These are phyloP conservation scores for Xylaria venustula DNA, from an alignment of 495 filamentous ascomycete species.

Conservation along the genomic window DNA sequence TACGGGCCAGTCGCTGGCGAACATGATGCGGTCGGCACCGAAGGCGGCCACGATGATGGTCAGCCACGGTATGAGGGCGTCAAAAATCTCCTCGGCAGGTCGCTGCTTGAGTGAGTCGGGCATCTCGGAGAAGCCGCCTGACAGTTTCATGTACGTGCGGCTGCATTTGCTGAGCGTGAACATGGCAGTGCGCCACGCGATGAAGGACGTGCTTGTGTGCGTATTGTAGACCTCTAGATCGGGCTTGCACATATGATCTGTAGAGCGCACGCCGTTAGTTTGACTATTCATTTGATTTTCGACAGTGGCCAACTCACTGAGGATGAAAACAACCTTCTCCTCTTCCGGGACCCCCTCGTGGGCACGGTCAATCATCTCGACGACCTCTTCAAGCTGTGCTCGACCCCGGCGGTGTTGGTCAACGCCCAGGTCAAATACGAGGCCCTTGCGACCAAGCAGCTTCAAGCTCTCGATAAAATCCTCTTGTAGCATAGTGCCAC, in stretches of 20 bases:
- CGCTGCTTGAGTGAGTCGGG: slow-evolving; percentile 39
- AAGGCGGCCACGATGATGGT: slow-evolving; percentile 66
- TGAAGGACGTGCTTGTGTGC: slow-evolving; percentile 55
- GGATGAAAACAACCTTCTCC: slow-evolving; percentile 61
- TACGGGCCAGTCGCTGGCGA: slow-evolving; percentile 88
- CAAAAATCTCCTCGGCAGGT: slow-evolving; percentile 47
- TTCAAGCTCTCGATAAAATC: slow-evolving; percentile 68
- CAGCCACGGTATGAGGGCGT: slow-evolving; percentile 60
- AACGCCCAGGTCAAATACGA: slow-evolving; percentile 78
- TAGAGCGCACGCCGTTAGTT: slow-evolving; percentile 9
- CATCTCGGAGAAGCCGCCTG: slow-evolving; percentile 76
- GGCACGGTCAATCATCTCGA: slow-evolving; percentile 67
- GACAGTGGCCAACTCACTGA: slow-evolving; percentile 54
- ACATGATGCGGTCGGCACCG: slow-evolving; percentile 72
- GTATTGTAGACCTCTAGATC: slow-evolving; percentile 57
- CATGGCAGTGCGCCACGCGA: slow-evolving; percentile 55
- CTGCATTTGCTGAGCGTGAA: slow-evolving; percentile 57
- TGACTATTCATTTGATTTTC: neutral
- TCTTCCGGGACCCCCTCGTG: slow-evolving; percentile 57
- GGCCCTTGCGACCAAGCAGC: slow-evolving; percentile 59
- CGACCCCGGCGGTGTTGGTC: slow-evolving; percentile 68
- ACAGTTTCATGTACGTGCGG: slow-evolving; percentile 83
- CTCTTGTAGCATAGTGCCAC: slow-evolving; percentile 57
- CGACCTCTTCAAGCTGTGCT: slow-evolving; percentile 68
- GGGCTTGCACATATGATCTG: slow-evolving; percentile 89